Evolutionary conservation across 2,329 filamentous ascomycete species (phyloP), one percentile per base, ranked within the genome.

Genomic region (Cladosporium halotolerans): DNA sequence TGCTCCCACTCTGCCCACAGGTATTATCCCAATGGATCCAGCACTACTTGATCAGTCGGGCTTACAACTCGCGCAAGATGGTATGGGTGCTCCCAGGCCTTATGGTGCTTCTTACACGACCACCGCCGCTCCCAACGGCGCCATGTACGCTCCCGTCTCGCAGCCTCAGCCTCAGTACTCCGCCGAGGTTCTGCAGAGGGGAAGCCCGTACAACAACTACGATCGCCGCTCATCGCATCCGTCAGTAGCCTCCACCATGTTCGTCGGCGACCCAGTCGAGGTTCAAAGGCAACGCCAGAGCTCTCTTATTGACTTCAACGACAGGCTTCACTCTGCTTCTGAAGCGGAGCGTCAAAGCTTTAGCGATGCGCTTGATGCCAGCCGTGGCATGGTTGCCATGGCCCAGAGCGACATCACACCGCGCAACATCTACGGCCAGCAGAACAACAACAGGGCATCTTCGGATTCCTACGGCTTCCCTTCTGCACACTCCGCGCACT

Each of bases 351-450:
- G 79, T 52, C 78, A 85, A 62, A 86, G 84, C 62, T 95, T 91
- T 69, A 88, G 86, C 60, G 92, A 96, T 67, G 89, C 89, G 28
- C 83, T 97, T 53, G 92, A 96, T 69, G 91, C 91, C 19, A 91
- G 90, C 68, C 87, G 93, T 57, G 89, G 90, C 62, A 96, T 97
- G 88, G 81, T 96, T 23, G 89, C 90, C 36, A 88, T 97, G 80
- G 95, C 89, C 79, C 90, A 96, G 73, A 63, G 65, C 7, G 90
- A 96, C 63, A 73, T 84, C 63, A 96, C 90, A 1, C 89, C 91
- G 10, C 79, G 91, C 57, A 93, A 92, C 68, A 89, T 96, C 63
- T 96, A 96, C 66, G 89, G 86, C 57, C 79, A 81, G 59, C 76
- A 72, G 54, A 66, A 84, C 46, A 74, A 74, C 54, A 79, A 81